Conservation (phyloP, 495 filamentous ascomycete species). For the Penicillium pancosmium region DNA sequence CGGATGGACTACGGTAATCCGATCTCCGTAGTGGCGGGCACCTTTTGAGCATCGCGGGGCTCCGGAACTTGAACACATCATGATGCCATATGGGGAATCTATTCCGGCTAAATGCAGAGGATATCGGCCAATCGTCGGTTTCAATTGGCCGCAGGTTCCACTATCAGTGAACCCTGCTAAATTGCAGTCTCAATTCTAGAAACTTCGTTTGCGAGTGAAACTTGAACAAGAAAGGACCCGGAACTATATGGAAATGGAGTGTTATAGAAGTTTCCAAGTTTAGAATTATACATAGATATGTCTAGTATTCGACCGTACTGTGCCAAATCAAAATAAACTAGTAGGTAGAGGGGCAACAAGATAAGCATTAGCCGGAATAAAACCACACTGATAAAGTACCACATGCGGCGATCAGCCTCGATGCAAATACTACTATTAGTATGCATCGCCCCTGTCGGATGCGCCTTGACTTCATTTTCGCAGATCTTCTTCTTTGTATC, state of each 20-base stretch:
- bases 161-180: background rate
- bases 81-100: background rate
- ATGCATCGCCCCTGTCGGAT: background rate
- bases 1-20: conserved; percentile 4
- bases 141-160: background rate
- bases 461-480: background rate
- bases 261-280: too few relatives aligned
- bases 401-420: background rate
- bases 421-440: background rate
- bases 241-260: too few relatives aligned
- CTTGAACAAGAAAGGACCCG: background rate
- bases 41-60: background rate
- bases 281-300: too few relatives aligned
- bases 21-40: background rate
- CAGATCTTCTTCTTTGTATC: background rate
- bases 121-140: background rate
- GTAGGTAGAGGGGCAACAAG: too few relatives aligned
- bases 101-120: conserved; percentile 27
- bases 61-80: background rate
- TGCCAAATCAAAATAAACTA: too few relatives aligned
- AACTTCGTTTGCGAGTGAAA: background rate
- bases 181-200: background rate
- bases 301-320: too few relatives aligned
- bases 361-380: background rate
- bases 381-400: background rate